These are phyloP conservation scores for Podila clonocystis DNA, from an alignment of 192 early-diverging fungal species.

Conservation along the genomic window DNA sequence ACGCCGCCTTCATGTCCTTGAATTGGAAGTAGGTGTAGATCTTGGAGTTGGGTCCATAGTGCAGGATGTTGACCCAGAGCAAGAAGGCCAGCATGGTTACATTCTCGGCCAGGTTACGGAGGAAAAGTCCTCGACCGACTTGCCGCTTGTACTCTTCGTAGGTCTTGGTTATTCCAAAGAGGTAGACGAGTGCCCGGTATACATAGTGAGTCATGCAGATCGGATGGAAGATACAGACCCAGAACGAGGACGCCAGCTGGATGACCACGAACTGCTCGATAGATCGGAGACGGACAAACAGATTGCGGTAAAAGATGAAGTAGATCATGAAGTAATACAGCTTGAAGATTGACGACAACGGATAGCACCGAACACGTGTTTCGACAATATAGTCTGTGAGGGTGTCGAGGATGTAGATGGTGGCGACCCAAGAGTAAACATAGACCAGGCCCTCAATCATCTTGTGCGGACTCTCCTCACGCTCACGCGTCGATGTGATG, in stretches of 20 bases:
- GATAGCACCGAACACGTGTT: constrained; percentile 70
- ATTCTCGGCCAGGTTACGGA: constrained; percentile 81
- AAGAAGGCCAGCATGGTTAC: constrained; percentile 81
- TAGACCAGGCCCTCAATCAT: constrained; percentile 72
- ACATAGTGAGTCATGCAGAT: constrained; percentile 72
- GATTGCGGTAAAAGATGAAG: constrained; percentile 83
- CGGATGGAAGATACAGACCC: constrained; percentile 81
- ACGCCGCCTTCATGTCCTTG: constrained; percentile 58
- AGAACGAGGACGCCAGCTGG: constrained; percentile 75
- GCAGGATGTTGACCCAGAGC: constrained; percentile 73
- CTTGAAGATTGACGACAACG: constrained; percentile 74
- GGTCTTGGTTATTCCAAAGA: constrained; percentile 66
- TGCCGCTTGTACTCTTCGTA: constrained; percentile 76
- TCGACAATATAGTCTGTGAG: constrained; percentile 74
- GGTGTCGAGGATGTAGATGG: constrained; percentile 73
- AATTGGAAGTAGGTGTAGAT: constrained; percentile 80
- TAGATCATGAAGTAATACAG: constrained; percentile 85
- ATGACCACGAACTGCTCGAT: constrained; percentile 72
- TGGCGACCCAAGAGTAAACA: constrained; percentile 79
- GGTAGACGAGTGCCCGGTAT: constrained; percentile 58
- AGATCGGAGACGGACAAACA: constrained; percentile 77
- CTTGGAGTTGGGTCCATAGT: constrained; percentile 73
- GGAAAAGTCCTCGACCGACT: constrained; percentile 74
- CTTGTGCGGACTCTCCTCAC: constrained; percentile 55
- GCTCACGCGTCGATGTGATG: constrained; percentile 45